Evolutionary conservation across 495 filamentous ascomycete species (phyloP).

Genomic region (Bathelium albidoporum): DNA sequence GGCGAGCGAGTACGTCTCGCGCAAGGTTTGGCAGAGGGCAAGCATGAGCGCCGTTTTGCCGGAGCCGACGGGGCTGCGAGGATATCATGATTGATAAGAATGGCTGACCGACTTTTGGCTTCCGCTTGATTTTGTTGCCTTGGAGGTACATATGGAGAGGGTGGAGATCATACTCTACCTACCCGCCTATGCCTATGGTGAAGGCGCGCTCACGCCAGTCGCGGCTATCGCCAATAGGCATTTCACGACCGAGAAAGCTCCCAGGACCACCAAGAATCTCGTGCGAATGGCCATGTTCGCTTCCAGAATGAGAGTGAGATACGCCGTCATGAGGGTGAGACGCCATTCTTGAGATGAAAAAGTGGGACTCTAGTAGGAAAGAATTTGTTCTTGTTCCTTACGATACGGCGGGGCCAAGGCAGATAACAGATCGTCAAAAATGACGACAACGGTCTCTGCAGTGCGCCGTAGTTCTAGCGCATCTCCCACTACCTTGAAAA

Average conservation of each 20-base stretch:
- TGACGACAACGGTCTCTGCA: too few relatives aligned
- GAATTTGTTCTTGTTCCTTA: neutral
- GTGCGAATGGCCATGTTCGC: constrained; percentile 88
- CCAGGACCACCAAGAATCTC: constrained; percentile 94
- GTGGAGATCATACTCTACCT: constrained; percentile 27
- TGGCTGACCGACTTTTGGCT: too few relatives aligned
- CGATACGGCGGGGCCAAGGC: neutral
- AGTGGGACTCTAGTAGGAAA: neutral
- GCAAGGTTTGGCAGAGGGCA: constrained; percentile 69
- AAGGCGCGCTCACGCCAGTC: constrained; percentile 88
- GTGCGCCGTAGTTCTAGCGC: too few relatives aligned
- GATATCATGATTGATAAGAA: neutral
- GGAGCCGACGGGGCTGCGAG: constrained; percentile 77
- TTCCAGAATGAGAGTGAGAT: constrained; percentile 36
- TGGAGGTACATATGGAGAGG: neutral
- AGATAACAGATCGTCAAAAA: neutral
- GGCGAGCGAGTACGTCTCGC: constrained; percentile 70
- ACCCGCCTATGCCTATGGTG: constrained; percentile 95
- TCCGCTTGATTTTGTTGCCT: too few relatives aligned
- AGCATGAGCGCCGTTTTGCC: constrained; percentile 97
- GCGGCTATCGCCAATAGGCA: constrained; percentile 79
- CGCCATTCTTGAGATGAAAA: constrained; percentile 4
- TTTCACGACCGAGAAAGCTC: constrained; percentile 80
- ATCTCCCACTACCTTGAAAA: too few relatives aligned
- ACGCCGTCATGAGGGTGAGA: constrained; percentile 51